These are phyloP conservation scores for Leccinum huronense DNA, from an alignment of 1,284 basidiomycete species.

Conservation along the genomic window DNA sequence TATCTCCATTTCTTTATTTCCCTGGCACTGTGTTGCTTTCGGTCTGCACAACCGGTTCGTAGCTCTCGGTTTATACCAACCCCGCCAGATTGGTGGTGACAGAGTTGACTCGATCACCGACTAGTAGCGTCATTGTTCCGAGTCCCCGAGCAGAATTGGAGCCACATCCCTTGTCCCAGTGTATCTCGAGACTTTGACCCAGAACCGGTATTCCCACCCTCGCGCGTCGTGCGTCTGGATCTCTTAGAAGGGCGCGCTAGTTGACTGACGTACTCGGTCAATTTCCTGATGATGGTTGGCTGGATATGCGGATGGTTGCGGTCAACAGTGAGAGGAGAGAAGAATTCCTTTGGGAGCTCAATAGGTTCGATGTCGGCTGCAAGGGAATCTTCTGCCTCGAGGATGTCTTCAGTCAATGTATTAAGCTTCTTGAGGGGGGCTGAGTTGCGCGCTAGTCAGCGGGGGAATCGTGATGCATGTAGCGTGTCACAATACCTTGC, in stretches of 20 bases:
- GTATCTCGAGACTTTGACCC: slow-evolving; percentile 50
- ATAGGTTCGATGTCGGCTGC: slow-evolving; percentile 58
- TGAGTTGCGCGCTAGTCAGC: slow-evolving; percentile 31
- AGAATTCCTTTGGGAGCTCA: slow-evolving; percentile 64
- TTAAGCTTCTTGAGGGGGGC: slow-evolving; percentile 74
- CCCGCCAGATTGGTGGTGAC: not conserved
- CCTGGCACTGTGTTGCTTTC: not conserved
- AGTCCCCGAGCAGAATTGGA: no score
- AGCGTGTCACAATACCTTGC: slow-evolving; percentile 46
- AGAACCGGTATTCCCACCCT: slow-evolving; percentile 39
- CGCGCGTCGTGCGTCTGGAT: slow-evolving; percentile 42
- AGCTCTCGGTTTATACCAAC: no score
- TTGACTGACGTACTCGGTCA: slow-evolving; percentile 65
- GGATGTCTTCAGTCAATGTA: slow-evolving; percentile 76
- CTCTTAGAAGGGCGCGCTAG: slow-evolving; percentile 63
- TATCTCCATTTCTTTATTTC: not conserved
- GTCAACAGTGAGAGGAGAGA: slow-evolving; percentile 61
- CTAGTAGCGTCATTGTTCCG: no score
- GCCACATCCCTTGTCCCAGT: slow-evolving; percentile 39
- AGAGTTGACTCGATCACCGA: no score
- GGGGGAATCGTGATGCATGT: not conserved
- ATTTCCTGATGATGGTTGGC: slow-evolving; percentile 59
- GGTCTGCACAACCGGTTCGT: no score
- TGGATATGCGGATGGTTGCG: slow-evolving; percentile 60
- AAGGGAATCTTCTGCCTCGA: slow-evolving; percentile 84